These are phyloP conservation scores for Starmerella floricola DNA, from an alignment of 805 yeast genomes.

Conservation along the genomic window DNA sequence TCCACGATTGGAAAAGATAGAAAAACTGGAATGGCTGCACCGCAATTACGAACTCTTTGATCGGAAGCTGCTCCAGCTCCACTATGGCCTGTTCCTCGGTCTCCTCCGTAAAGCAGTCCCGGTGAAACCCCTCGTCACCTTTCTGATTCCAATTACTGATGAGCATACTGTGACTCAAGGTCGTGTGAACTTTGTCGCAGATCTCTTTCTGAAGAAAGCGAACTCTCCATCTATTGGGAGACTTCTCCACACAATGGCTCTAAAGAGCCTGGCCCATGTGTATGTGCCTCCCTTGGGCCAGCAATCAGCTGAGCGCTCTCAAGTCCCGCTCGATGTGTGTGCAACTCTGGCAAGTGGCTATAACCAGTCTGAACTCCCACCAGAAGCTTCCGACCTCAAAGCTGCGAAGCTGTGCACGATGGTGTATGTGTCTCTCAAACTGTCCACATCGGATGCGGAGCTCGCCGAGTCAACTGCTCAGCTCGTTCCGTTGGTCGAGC, in stretches of 20 bases:
- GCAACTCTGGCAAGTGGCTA: background rate
- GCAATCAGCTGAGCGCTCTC: background rate
- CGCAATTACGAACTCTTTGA: constrained; percentile 8
- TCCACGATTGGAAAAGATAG: constrained; percentile 12
- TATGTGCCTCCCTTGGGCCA: constrained; percentile 17
- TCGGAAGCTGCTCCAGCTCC: background rate
- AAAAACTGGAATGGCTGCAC: constrained; percentile 12
- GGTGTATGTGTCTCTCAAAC: constrained; percentile 2
- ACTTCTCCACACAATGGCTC: constrained; percentile 11
- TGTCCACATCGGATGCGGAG: constrained; percentile 5
- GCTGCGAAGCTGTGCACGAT: constrained; percentile 3
- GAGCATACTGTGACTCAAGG: constrained; percentile 11
- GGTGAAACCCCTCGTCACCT: constrained; percentile 8
- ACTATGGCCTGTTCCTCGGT: constrained; percentile 14
- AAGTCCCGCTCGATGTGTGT: constrained; percentile 3
- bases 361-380: background rate
- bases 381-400: constrained; percentile 5
- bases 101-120: constrained; percentile 12
- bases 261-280: constrained; percentile 1
- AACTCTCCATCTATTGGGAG: constrained; percentile 16
- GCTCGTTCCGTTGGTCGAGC: constrained; percentile 13
- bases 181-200: constrained; percentile 12
- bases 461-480: constrained; percentile 9
- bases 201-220: background rate
- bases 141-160: constrained; percentile 11